These are phyloP conservation scores for Hemileccinum rubropunctum DNA, from an alignment of 768 basidiomycete genomes.

Conservation along the genomic window DNA sequence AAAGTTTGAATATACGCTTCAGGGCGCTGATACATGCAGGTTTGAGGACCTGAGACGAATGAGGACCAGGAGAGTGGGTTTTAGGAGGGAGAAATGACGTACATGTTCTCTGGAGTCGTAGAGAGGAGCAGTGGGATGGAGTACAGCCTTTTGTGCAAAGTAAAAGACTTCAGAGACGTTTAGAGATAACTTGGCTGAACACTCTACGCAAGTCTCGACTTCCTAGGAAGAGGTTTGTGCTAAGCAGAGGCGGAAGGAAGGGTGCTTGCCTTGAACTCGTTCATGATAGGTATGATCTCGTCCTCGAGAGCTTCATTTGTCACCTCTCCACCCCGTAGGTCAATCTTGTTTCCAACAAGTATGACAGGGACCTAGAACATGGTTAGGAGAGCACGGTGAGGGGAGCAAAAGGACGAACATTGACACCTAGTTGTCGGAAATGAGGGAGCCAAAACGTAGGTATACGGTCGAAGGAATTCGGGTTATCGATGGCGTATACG, in stretches of 20 bases:
- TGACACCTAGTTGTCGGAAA: constrained; percentile 92
- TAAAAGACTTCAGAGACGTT: constrained; percentile 98
- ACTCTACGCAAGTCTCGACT: constrained; percentile 97
- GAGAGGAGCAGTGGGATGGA: constrained; percentile 94
- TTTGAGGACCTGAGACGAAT: constrained; percentile 71
- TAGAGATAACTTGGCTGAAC: constrained; percentile 85
- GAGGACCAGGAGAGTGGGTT: constrained; percentile 9
- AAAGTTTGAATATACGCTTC: constrained; percentile 92
- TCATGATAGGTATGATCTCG: constrained; percentile 96
- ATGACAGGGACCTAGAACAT: constrained; percentile 83
- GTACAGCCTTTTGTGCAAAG: constrained; percentile 96
- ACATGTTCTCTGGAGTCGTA: constrained; percentile 97
- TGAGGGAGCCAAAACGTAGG: constrained; percentile 98
- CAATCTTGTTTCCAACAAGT: constrained; percentile 97
- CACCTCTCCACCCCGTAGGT: constrained; percentile 88
- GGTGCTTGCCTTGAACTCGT: constrained; percentile 86
- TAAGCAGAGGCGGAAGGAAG: not conserved
- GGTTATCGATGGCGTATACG: constrained; percentile 95
- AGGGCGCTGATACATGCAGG: constrained; percentile 87
- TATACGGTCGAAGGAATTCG: constrained; percentile 94
- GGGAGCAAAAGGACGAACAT: constrained; percentile 52
- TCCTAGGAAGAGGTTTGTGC: constrained; percentile 52
- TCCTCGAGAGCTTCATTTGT: constrained; percentile 93
- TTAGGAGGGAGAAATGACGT: constrained; percentile 28
- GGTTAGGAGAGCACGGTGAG: constrained; percentile 5